Evolutionary conservation across 2,329 filamentous ascomycete species (phyloP), one percentile per base, ranked within the genome.

Genomic region (Penicillium sp.): DNA sequence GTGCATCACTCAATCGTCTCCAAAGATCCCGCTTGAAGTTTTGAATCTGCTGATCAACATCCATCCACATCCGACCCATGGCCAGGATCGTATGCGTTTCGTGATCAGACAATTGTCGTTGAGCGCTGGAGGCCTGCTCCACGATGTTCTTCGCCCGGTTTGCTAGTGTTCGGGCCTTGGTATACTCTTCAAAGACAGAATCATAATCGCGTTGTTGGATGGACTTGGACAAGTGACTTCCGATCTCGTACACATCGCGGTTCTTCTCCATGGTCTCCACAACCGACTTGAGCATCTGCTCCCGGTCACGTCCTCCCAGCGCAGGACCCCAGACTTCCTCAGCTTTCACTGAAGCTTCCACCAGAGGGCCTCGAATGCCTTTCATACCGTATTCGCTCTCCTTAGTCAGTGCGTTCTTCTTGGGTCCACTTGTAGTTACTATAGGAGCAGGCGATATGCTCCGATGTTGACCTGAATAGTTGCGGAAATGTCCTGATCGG

Each of bases 251-350:
- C 53, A 95, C 88, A 37, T 91, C 89, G 63, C 89, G 90, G 75
- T 95, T 91, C 64, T 88, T 88, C 64, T 95, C 90, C 53, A 99
- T 84, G 15, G 90, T 88, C 9, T 85, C 85, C 24, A 93, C 84
- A 9, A 97, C 87, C 0, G 87, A 85, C 76, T 93, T 96, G 59
- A 99, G 83, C 64, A 89, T 89, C 73, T 93, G 91, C 72, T 98
- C 95, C 73, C 94, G 93, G 70, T 98, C 93, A 30, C 92, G 88
- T 3, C 95, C 95, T 42, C 93, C 92, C 40, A 99, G 79, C 1
- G 95, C 94, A 2, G 95, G 95, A 0, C 95, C 95, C 93, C 96
- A 99, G 9, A 99, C 91, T 72, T 99, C 95, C 76, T 98, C 93
- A 0, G 94, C 95, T 77, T 97, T 97, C 63, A 93, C 91, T 0